A percentile compares a stretch with the other conserved stretches of the same genome.
These are phyloP conservation scores for Ascochyta lentis DNA, from an alignment of 2,329 filamentous ascomycete species.

Conservation along the genomic window DNA sequence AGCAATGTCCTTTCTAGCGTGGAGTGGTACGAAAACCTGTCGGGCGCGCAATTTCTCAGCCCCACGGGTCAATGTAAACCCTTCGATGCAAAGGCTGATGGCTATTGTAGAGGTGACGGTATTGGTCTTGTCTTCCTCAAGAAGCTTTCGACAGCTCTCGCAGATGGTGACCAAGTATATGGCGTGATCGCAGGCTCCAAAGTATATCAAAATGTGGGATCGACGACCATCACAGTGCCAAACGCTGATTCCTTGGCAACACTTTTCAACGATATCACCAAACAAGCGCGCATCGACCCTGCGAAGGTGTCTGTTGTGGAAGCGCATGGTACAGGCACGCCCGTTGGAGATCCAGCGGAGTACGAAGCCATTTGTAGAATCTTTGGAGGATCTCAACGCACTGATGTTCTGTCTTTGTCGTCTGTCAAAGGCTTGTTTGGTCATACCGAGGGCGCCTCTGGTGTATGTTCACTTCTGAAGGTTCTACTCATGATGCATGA, in stretches of 20 bases:
- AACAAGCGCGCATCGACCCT: slow-evolving; percentile 1
- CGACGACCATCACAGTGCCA: slow-evolving; percentile 15
- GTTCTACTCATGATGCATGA: slow-evolving; percentile 35
- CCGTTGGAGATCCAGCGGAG: slow-evolving; percentile 22
- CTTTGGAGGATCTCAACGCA: slow-evolving; percentile 15
- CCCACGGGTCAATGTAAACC: slow-evolving; percentile 55
- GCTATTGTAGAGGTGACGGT: slow-evolving; percentile 61
- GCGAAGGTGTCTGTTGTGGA: slow-evolving; percentile 11
- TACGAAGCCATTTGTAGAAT: slow-evolving; percentile 21
- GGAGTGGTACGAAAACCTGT: slow-evolving; percentile 41
- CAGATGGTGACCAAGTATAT: slow-evolving; percentile 57
- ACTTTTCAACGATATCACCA: slow-evolving; percentile 16
- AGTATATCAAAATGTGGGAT: slow-evolving; percentile 19
- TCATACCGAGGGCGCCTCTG: slow-evolving; percentile 32
- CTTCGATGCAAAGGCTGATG: slow-evolving; percentile 52
- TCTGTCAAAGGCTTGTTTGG: slow-evolving; percentile 43
- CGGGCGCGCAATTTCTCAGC: slow-evolving; percentile 51
- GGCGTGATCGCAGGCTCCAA: slow-evolving; percentile 49
- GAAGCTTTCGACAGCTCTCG: slow-evolving; percentile 56
- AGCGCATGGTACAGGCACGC: slow-evolving; percentile 22
- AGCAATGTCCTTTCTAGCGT: slow-evolving; percentile 41
- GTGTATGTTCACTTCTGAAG: slow-evolving; percentile 32
- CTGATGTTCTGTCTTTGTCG: slow-evolving; percentile 21
- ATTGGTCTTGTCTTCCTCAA: slow-evolving; percentile 60
- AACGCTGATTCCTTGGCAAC: slow-evolving; percentile 16